Evolutionary conservation across 2,329 filamentous ascomycete species (phyloP).

Genomic region (Sarocladiaceae sp.): DNA sequence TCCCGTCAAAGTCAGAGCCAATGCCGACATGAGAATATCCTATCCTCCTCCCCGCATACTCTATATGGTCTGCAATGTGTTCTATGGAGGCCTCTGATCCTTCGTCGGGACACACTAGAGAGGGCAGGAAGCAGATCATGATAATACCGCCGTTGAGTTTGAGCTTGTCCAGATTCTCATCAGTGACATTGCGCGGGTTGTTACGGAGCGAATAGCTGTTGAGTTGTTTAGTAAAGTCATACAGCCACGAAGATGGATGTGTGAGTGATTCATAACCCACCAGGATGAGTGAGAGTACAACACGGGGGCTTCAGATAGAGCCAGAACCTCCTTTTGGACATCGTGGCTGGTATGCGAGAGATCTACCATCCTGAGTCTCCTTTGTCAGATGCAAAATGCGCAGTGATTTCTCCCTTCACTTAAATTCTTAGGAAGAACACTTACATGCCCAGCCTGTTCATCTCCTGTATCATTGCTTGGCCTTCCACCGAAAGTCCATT

Average conservation of each 20-base stretch:
- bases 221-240: neutral
- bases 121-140: neutral
- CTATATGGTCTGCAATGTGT: neutral
- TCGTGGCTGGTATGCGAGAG: conserved; percentile 10
- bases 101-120: neutral
- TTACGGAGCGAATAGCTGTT: neutral
- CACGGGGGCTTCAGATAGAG: conserved; percentile 8
- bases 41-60: neutral
- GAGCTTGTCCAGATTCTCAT: neutral
- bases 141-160: neutral
- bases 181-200: neutral
- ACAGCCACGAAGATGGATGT: neutral
- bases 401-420: no score
- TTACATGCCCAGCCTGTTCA: conserved; percentile 76
- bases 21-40: neutral
- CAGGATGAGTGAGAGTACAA: conserved; percentile 11
- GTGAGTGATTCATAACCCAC: conserved; percentile 2
- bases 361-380: conserved; percentile 11
- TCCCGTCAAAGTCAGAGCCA: neutral
- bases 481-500: conserved; percentile 63
- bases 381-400: conserved; percentile 9
- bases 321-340: neutral
- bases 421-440: no score
- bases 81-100: neutral
- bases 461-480: conserved; percentile 62